Evolutionary conservation across 1,139 yeast genomes (phyloP).

Genomic region (Saccharomyces pastorianus): DNA sequence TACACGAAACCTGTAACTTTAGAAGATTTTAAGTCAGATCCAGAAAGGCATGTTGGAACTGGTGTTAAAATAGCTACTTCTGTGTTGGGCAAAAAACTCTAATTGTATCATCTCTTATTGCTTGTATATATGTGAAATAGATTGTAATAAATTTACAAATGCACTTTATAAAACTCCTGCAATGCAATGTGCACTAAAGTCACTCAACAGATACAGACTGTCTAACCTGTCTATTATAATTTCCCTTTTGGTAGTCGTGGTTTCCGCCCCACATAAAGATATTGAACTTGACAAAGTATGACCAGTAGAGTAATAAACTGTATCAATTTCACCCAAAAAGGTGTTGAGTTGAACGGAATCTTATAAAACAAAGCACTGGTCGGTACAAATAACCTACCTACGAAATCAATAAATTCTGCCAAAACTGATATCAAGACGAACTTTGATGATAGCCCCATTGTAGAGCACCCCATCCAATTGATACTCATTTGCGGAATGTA

Average conservation of each 20-base stretch:
- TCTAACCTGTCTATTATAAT: background rate
- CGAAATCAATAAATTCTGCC: conserved; percentile 20
- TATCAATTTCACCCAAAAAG: conserved; percentile 12
- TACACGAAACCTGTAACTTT: conserved; percentile 46
- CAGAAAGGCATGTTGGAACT: conserved; percentile 50
- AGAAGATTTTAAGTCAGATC: conserved; percentile 51
- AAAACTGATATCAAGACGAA: conserved; percentile 18
- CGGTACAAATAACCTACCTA: conserved; percentile 6
- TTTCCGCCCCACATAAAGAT: conserved; percentile 17
- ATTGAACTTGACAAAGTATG: conserved; percentile 23
- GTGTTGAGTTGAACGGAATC: conserved; percentile 21
- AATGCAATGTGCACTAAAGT: background rate
- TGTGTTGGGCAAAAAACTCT: conserved; percentile 58
- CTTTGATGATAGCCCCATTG: conserved; percentile 25
- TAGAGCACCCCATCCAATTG: conserved; percentile 29
- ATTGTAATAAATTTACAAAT: background rate
- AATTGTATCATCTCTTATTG: conserved; percentile 7
- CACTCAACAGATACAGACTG: background rate
- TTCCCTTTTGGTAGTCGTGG: conserved; percentile 18
- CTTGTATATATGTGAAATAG: background rate
- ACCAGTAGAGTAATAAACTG: conserved; percentile 15
- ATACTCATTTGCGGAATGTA: conserved; percentile 29
- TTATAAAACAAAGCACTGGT: conserved; percentile 9
- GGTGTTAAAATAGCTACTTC: conserved; percentile 61
- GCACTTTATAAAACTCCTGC: background rate